A percentile compares a stretch with the other conserved stretches of the same genome.
Evolutionary conservation across 169 alveolate species (phyloP).

Genomic region (Eimeria necatrix): DNA sequence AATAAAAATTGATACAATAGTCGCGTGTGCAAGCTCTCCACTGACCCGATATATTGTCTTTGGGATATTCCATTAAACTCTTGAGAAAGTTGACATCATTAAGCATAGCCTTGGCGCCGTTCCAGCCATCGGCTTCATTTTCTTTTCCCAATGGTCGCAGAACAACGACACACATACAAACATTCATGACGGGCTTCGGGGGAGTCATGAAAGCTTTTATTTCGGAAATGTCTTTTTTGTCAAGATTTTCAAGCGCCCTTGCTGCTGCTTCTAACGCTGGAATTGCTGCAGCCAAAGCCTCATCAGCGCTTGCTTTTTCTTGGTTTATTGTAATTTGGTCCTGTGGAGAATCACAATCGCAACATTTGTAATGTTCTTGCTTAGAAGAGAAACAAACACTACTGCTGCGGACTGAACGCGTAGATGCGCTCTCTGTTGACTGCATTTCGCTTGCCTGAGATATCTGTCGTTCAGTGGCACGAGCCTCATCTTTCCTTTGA

Average conservation of each 20-base stretch:
- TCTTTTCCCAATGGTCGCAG: constrained; percentile 91
- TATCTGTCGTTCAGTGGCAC: constrained; percentile 86
- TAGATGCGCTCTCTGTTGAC: not conserved
- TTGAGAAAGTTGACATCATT: constrained; percentile 89
- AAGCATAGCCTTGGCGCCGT: constrained; percentile 91
- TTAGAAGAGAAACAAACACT: not conserved
- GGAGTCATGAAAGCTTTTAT: constrained; percentile 92
- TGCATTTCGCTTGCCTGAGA: constrained; percentile 81
- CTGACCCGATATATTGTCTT: constrained; percentile 87
- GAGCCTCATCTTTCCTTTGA: constrained; percentile 90
- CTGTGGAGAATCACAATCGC: not conserved
- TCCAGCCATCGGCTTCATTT: constrained; percentile 93
- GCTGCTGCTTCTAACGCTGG: constrained; percentile 95
- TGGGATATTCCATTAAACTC: constrained; percentile 87
- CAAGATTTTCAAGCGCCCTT: constrained; percentile 88
- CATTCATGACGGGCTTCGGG: constrained; percentile 91
- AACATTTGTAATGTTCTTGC: not conserved
- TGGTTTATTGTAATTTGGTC: constrained; percentile 83
- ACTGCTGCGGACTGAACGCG: not conserved
- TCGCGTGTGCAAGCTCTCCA: not conserved
- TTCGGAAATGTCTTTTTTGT: constrained; percentile 90
- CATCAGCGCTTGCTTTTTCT: constrained; percentile 92
- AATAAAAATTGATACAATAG: not conserved
- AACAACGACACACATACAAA: constrained; percentile 89
- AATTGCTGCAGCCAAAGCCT: constrained; percentile 92